Conservation (phyloP, 1,284 basidiomycete species). For the Cutaneotrichosporon daszewskae region DNA sequence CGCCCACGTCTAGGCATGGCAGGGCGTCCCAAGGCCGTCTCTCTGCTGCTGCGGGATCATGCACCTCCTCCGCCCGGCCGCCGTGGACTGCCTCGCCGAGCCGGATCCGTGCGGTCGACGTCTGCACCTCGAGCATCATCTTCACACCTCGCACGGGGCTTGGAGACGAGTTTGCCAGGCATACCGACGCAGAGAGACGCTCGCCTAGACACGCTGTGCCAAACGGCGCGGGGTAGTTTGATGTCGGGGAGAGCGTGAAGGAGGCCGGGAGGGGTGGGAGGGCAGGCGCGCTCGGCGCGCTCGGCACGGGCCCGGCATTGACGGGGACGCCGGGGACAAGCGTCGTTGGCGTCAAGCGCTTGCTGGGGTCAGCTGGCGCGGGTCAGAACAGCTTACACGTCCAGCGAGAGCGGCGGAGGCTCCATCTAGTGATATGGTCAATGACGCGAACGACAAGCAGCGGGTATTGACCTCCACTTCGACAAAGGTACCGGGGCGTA, state of each 20-base stretch:
- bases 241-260: constrained; percentile 33
- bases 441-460: too few species aligned
- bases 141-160: constrained; percentile 29
- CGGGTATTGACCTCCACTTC: too few species aligned
- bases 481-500: too few species aligned
- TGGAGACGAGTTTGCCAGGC: constrained; percentile 26
- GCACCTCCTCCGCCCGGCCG: neutral
- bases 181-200: constrained; percentile 21
- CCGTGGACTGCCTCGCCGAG: constrained; percentile 40
- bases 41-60: constrained; percentile 10
- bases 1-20: constrained; percentile 21
- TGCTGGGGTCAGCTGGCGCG: neutral
- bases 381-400: neutral
- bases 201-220: constrained; percentile 36
- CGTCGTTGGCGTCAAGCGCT: constrained; percentile 3
- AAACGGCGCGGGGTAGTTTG: constrained; percentile 35
- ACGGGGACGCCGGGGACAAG: constrained; percentile 2
- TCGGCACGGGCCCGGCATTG: constrained; percentile 6
- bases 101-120: constrained; percentile 26
- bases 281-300: constrained; percentile 1
- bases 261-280: constrained; percentile 13
- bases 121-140: constrained; percentile 44
- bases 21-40: constrained; percentile 14
- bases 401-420: constrained; percentile 6
- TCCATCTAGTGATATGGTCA: too few species aligned